These are phyloP conservation scores for Monoraphidium neglectum DNA, from an alignment of 139 green algal species.

Conservation along the genomic window DNA sequence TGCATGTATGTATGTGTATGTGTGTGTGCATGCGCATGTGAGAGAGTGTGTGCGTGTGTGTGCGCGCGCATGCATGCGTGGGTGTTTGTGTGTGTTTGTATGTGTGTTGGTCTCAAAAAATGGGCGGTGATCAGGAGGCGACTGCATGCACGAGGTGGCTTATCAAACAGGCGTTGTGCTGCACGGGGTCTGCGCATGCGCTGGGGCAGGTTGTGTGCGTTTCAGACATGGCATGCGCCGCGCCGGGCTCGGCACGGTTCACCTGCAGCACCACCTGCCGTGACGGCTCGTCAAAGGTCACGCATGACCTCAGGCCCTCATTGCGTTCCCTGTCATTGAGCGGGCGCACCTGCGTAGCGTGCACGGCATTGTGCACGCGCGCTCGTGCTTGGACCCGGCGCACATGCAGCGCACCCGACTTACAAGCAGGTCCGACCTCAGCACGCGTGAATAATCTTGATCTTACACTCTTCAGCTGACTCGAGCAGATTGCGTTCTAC, in stretches of 20 bases:
- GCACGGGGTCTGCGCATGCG: neutral
- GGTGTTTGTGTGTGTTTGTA: neutral
- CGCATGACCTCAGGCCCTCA: slow-evolving; percentile 57
- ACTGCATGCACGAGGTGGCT: neutral
- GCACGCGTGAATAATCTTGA: neutral
- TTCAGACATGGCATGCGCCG: neutral
- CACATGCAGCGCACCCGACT: neutral
- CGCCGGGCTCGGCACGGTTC: neutral
- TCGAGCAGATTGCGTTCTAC: too few species aligned
- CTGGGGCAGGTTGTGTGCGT: neutral
- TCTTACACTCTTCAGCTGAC: neutral
- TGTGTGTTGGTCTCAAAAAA: neutral
- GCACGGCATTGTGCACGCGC: neutral
- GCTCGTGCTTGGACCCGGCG: neutral
- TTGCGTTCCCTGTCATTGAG: slow-evolving; percentile 53
- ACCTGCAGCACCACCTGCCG: slow-evolving; percentile 70
- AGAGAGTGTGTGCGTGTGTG: neutral
- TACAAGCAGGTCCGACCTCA: neutral
- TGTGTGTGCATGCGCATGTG: neutral
- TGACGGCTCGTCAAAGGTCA: slow-evolving; percentile 64
- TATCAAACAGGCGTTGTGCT: neutral
- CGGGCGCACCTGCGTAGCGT: slow-evolving; percentile 55
- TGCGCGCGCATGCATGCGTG: neutral
- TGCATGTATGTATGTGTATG: neutral
- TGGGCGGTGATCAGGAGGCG: neutral